Base-by-base conservation (phyloP, 768 basidiomycete species). In the Pleurotus salmoneostramineus region DNA sequence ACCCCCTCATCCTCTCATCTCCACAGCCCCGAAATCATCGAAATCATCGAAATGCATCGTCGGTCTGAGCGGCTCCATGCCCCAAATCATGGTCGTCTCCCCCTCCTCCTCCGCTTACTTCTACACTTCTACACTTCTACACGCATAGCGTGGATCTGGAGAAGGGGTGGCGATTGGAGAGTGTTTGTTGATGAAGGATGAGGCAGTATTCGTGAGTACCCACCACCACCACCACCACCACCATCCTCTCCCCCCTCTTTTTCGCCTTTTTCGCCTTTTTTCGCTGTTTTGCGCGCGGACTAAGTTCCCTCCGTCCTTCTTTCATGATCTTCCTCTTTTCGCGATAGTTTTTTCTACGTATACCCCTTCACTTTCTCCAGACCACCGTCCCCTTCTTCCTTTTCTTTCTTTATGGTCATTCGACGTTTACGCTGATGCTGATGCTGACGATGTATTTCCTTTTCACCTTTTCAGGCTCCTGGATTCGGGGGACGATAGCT, bases 21-120 rank as follows among this genome's bases (percentile, higher is more conserved):
- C 21, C 21, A 27, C 21, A 27, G 21, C 21, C 21, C 21, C 21
- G 21, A 27, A 27, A 27, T 27, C 21, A 27, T 27, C 21, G 21
- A 27, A 27, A 27, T 27, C 21, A 27, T 84, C 87, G 8, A 80
- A 92, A 58, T 94, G 89, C 65, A 86, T 95, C 12, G 95, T 97
- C 43, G 96, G 93, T 0, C 72, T 98, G 56, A 91, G 88, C 68
- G 86, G 89, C 94, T 95, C 14, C 36, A 5, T 58, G 33, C 95
- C 96, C 0, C 96, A 99, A 60, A 89, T 98, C 8, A 96, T 97
- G 93, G 95, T 99, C 21, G 84, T 98, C 57, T 95, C 94, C 0
- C 91, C 92, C 0, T 94, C 98, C 57, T 95, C 94, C 0, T 91
- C 92, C 0, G 95, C 98, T 58, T 91, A 93, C 64, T 96, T 97